Conservation (phyloP, 2,329 filamentous ascomycete genomes). For the Penicillium sp. region DNA sequence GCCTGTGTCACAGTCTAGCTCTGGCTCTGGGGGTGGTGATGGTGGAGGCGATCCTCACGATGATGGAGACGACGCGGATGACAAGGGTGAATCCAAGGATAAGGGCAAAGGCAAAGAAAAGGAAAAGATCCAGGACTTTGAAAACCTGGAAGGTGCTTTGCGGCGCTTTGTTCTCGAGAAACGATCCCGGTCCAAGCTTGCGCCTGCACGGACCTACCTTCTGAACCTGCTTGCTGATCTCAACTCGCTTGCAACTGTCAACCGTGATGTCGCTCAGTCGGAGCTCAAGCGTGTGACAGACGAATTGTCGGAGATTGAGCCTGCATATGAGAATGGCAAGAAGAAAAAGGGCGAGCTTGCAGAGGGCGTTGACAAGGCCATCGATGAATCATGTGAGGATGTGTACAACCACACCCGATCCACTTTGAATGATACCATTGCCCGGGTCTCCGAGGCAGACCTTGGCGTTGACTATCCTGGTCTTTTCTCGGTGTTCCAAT, state of each 20-base stretch:
- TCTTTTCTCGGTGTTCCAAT: slow-evolving; percentile 79
- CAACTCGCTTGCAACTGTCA: slow-evolving; percentile 77
- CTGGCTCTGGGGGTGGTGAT: slow-evolving; percentile 52
- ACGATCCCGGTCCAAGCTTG: slow-evolving; percentile 88
- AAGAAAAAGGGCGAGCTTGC: slow-evolving; percentile 76
- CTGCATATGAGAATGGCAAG: slow-evolving; percentile 77
- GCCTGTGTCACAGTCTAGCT: slow-evolving; percentile 48
- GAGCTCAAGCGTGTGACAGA: slow-evolving; percentile 80
- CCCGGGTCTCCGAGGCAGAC: slow-evolving; percentile 70
- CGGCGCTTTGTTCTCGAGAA: slow-evolving; percentile 95
- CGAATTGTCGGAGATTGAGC: slow-evolving; percentile 80
- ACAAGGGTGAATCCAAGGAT: slow-evolving; percentile 59
- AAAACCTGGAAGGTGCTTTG: slow-evolving; percentile 81
- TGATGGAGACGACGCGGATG: slow-evolving; percentile 48
- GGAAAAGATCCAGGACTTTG: slow-evolving; percentile 86
- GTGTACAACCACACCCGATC: slow-evolving; percentile 81
- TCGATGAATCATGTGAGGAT: slow-evolving; percentile 80
- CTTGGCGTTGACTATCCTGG: slow-evolving; percentile 85
- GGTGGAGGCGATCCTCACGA: slow-evolving; percentile 52
- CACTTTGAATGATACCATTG: slow-evolving; percentile 72
- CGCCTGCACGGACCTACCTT: slow-evolving; percentile 91
- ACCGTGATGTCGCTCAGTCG: slow-evolving; percentile 78
- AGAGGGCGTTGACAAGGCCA: slow-evolving; percentile 75
- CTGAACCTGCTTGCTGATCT: slow-evolving; percentile 90
- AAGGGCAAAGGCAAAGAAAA: slow-evolving; percentile 89